phyloP scores from a whole-genome alignment of 176 grass and related monocot genomes.

The Eragrostis curvula region DNA sequence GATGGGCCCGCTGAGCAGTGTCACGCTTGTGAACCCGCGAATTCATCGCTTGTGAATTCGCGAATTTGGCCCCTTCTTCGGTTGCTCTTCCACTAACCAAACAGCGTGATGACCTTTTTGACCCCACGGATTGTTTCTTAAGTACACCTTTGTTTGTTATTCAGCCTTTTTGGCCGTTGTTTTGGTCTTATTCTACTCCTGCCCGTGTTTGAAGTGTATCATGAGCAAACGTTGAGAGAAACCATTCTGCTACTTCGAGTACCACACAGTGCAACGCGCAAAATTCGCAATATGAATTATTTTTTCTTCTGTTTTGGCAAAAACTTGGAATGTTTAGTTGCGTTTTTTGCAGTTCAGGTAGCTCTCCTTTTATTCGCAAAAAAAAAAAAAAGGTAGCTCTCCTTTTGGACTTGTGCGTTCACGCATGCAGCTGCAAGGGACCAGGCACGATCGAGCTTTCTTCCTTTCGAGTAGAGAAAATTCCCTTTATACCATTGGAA shows the following conservation, averaged over 20 bases:
- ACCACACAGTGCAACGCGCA: too few relatives aligned
- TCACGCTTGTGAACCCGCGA: conserved; percentile 32
- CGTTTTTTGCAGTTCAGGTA: not conserved
- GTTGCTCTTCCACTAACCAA: not conserved
- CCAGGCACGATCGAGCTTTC: too few relatives aligned
- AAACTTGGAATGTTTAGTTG: too few relatives aligned
- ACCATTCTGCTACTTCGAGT: not conserved
- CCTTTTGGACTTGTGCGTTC: too few relatives aligned
- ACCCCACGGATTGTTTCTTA: not conserved
- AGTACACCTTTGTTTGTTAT: not conserved
- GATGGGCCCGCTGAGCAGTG: not conserved
- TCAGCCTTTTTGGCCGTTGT: not conserved
- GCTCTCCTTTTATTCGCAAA: too few relatives aligned
- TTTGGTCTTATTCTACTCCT: not conserved
- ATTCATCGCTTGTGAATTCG: too few relatives aligned
- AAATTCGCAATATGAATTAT: not conserved
- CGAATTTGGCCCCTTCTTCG: too few relatives aligned
- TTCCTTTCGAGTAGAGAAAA: too few relatives aligned
- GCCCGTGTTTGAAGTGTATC: not conserved
- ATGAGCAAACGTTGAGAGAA: not conserved
- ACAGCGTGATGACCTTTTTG: not conserved
- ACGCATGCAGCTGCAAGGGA: too few relatives aligned
- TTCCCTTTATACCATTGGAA: too few relatives aligned
- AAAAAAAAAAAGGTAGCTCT: too few relatives aligned
- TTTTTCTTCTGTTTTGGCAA: not conserved